phyloP scores from a whole-genome alignment of 1,139 yeast species.

The Candida anutae region DNA sequence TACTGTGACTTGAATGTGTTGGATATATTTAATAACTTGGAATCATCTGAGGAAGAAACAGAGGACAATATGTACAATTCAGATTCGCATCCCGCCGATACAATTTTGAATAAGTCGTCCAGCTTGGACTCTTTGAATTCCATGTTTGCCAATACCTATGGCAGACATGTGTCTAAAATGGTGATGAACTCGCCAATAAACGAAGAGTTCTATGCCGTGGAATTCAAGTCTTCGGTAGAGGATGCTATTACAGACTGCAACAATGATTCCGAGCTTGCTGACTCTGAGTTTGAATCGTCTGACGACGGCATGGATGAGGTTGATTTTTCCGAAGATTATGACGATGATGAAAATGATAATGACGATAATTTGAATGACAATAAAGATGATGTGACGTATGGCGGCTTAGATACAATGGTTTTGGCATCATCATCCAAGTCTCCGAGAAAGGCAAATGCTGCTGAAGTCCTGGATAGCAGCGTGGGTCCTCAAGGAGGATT shows the following conservation, averaged over 20 bases:
- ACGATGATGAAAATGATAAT: constrained; percentile 15
- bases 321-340: constrained; percentile 13
- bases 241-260: constrained; percentile 1
- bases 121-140: constrained; percentile 36
- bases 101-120: constrained; percentile 18
- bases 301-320: constrained; percentile 18
- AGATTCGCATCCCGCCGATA: constrained; percentile 1
- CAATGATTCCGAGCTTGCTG: constrained; percentile 29
- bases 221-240: not conserved
- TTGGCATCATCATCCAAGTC: not conserved
- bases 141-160: constrained; percentile 31
- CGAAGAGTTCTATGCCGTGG: constrained; percentile 1
- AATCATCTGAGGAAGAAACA: constrained; percentile 9
- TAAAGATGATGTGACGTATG: not conserved
- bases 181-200: constrained; percentile 16
- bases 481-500: constrained; percentile 19
- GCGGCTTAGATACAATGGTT: not conserved
- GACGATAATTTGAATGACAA: constrained; percentile 7
- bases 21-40: constrained; percentile 38
- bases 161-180: constrained; percentile 38
- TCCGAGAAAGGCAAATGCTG: too few species aligned
- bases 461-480: constrained; percentile 5
- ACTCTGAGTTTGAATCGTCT: constrained; percentile 32
- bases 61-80: constrained; percentile 8
- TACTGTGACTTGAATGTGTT: constrained; percentile 61